Conservation (phyloP, 2,329 filamentous ascomycete genomes). For the Periconia digitata region DNA sequence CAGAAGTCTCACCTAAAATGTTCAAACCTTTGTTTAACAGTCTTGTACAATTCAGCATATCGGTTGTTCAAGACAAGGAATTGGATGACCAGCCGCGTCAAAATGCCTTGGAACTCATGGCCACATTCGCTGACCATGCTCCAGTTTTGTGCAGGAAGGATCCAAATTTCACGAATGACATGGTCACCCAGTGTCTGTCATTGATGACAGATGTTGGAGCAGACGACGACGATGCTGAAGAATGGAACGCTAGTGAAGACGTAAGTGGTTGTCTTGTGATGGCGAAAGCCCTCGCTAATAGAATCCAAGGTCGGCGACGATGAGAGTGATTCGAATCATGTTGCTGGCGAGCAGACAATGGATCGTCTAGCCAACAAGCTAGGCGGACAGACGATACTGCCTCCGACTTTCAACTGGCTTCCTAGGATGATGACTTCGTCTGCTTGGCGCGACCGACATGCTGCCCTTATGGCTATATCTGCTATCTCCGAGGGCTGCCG, state of each 20-base stretch:
- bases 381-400: constrained; percentile 87
- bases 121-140: constrained; percentile 93
- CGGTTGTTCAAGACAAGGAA: constrained; percentile 94
- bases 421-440: constrained; percentile 96
- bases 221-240: constrained; percentile 90
- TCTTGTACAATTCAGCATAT: constrained; percentile 88
- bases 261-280: too few relatives aligned
- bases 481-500: constrained; percentile 97
- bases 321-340: constrained; percentile 95
- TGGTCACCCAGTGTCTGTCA: constrained; percentile 98
- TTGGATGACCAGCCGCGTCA: constrained; percentile 86
- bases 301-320: constrained; percentile 84
- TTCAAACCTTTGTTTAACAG: constrained; percentile 94
- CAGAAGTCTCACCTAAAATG: constrained; percentile 94
- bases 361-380: constrained; percentile 96
- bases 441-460: constrained; percentile 92
- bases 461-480: constrained; percentile 97
- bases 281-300: too few relatives aligned
- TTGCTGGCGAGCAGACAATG: constrained; percentile 98
- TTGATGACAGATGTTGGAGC: constrained; percentile 96
- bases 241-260: constrained; percentile 93
- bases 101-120: constrained; percentile 95
- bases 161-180: constrained; percentile 84
- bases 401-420: constrained; percentile 94
- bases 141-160: constrained; percentile 96